Percentiles rank a stretch among this genome's conserved stretches.
Evolutionary conservation across 225 moss, liverwort and hornwort species (phyloP).

Genomic region (Bryoerythrophyllum caledonicum): DNA sequence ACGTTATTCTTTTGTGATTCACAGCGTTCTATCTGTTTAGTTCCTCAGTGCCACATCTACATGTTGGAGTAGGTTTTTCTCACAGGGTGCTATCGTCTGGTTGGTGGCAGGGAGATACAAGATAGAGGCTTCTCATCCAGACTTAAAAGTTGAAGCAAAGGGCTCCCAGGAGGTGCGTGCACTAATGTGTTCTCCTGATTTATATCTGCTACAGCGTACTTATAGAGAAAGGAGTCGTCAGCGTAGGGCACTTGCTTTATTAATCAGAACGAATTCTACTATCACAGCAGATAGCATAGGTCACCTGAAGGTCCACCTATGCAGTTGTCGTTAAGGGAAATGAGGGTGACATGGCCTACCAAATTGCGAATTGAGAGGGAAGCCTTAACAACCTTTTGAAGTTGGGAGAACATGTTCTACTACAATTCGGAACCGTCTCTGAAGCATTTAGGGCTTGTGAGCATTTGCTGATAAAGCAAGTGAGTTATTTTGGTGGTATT

Average conservation of each 20-base stretch:
- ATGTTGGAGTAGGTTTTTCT: neutral
- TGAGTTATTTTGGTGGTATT: neutral
- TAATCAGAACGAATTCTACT: constrained; percentile 1
- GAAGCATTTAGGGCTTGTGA: neutral
- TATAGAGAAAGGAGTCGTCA: neutral
- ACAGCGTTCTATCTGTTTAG: neutral
- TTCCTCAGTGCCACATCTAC: neutral
- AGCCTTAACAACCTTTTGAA: neutral
- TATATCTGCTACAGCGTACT: neutral
- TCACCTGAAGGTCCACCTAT: neutral
- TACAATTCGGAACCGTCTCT: neutral
- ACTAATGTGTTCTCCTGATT: neutral
- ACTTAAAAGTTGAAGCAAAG: constrained; percentile 59
- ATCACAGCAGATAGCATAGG: neutral
- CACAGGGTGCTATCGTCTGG: constrained; percentile 8
- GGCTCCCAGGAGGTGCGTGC: constrained; percentile 55
- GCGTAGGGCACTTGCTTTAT: neutral
- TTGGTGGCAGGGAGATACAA: constrained; percentile 57
- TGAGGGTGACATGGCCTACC: neutral
- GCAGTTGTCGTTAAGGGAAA: neutral
- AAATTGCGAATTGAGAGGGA: neutral
- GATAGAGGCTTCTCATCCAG: constrained; percentile 72
- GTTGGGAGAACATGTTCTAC: neutral
- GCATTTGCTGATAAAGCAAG: neutral
- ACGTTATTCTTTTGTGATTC: neutral